Base-by-base conservation (phyloP, 352 stramenopile genomes). In the Pilasporangium apinafurcum region DNA sequence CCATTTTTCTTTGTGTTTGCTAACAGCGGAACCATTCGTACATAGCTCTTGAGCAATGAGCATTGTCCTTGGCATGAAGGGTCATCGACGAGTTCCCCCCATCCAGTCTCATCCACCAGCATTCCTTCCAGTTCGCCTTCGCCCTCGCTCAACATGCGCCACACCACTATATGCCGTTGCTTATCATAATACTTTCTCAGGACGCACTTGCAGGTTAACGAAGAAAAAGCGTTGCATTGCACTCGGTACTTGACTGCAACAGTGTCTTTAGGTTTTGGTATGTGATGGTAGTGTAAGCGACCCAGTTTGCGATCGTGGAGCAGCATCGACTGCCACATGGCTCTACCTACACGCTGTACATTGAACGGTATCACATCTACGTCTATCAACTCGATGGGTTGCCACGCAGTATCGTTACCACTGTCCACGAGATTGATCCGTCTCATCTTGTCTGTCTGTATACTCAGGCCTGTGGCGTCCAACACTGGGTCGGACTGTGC, bases 321-420 rank as follows among this genome's bases (percentile, higher is more conserved):
- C n/a, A 42, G 33, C 38, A 55, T 48, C 18, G 48, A 49, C 26
- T 55, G 17, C 48, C 48, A 55, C 13, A 55, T 8, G n/a, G 43
- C 48, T 27, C 42, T 47, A 10, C 48, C 48, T 4, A 55, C 48
- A 0, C 38, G 32, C 3, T 20, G 21, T 10, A 55, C 38, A 4
- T 26, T n/a, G 48, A 55, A 55, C 18, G 48, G 48, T 28, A 55
- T 55, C 30, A 49, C 27, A 5, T 40, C 38, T 27, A 55, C 21
- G 7, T 55, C 48, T 14, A 55, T 27, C 12, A 55, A 40, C 21
- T 55, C 48, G 14, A 55, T n/a, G n/a, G n/a, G n/a, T n/a, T n/a
- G n/a, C n/a, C n/a, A n/a, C n/a, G n/a, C n/a, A n/a, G n/a, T n/a
- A n/a, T n/a, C n/a, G n/a, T n/a, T n/a, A n/a, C n/a, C n/a, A n/a